Evolutionary conservation across 805 yeast genomes (phyloP), one percentile per base, ranked within the genome.

Genomic region (Phaffomyces thermotolerans): DNA sequence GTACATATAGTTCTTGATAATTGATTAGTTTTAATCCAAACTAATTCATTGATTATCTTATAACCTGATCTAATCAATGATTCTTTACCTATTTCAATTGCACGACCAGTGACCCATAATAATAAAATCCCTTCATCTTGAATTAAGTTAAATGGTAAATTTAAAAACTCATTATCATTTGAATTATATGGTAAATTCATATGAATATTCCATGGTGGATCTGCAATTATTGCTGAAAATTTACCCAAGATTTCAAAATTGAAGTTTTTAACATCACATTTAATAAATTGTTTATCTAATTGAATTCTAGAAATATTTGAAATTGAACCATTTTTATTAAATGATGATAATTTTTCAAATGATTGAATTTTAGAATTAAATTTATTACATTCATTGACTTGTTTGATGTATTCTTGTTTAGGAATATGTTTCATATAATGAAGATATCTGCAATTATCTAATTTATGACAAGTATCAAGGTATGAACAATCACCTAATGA

Each of bases 71-170:
- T 78, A 4, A 60, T 61, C 43, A 90, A 66, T 8, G 90, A 86
- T 44, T 77, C 76, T 34, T 95, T 73, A 1, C 98, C 98, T 18
- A 84, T 70, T 53, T 91, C 96, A 52, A 88, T 80, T 10, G 96
- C 88, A 37, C 98, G 72, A 1, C 97, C 97, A 1, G 98, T 91
- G 10, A 91, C 97, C 98, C 97, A 90, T 23, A 90, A 71, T 48
- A 89, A 70, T 36, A 89, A 65, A 2, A 90, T 66, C 0, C 98
- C 98, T 56, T 87, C 95, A 43, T 79, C 81, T 59, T 89, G 97
- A 31, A 90, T 68, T 37, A 72, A 64, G 32, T 75, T 72, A 60
- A 90, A 72, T 24, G 86, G 81, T 22, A 90, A 66, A 10, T 76
- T 69, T 40, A 81, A 62, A 32, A 90, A 66, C 52, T 87, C 96